Evolutionary conservation across 2,329 filamentous ascomycete species (phyloP), one percentile per base, ranked within the genome.

Genomic region (Plenodomus tracheiphilus): DNA sequence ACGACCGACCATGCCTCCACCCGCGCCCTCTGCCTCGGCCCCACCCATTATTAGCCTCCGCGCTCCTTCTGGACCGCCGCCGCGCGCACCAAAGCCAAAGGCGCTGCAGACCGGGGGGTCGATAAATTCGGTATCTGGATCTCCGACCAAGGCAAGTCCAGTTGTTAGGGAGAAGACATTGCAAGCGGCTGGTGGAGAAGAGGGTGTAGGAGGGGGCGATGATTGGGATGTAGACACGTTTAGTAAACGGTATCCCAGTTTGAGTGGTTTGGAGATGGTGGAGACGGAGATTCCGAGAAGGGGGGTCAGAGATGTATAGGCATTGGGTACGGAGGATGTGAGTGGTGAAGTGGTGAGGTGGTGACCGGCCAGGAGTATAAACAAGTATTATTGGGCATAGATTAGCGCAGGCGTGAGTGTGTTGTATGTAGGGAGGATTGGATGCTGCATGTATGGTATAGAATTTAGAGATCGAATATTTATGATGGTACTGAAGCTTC

Each of bases 201-300:
- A 41, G 21, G 47, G 20, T 7, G 48, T 25, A 18, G 53, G 41
- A 7, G 42, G 53, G 2, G 84, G 85, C 39, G 88, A 91, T 73
- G 83, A 85, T 48, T 83, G 81, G 78, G 83, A 86, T 51, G 53
- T 70, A 54, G 74, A 75, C 18, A 81, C 89, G 66, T 97, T 97
- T 69, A 87, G 86, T 52, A 91, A 91, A 73, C 80, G 91, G 49
- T 97, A 91, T 72, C 93, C 93, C 1, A 95, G 88, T 68, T 75
- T 97, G 49, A 86, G 85, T 47, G 83, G 90, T 9, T 83, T 97
- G 59, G 92, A 97, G 75, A 89, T 93, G 85, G 87, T 91, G n/a
- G 89, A 94, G 74, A 83, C 85, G 51, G 87, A 83, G 57, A 72
- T 74, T 49, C 67, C 67, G 4, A 47, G 45, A 9, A 42, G 59